These are phyloP conservation scores for Nakazawaea pomicola DNA, from an alignment of 805 yeast species.

Conservation along the genomic window DNA sequence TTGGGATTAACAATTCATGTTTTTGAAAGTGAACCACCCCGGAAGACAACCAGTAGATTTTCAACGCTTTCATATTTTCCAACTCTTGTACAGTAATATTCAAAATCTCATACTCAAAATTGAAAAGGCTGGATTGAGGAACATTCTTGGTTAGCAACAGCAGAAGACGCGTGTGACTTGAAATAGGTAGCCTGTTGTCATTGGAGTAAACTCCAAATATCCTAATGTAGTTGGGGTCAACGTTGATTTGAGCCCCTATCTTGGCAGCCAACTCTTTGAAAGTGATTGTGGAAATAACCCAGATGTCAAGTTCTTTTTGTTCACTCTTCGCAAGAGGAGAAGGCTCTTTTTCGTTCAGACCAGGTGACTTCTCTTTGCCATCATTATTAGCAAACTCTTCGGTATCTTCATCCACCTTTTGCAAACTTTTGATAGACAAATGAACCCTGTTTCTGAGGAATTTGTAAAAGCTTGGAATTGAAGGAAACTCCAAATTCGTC, in stretches of 20 bases:
- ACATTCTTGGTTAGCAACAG: conserved; percentile 35
- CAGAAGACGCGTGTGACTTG: conserved; percentile 29
- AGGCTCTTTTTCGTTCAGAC: conserved; percentile 13
- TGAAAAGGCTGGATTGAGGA: conserved; percentile 36
- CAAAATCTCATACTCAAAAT: conserved; percentile 70
- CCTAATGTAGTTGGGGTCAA: conserved; percentile 58
- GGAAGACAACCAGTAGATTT: conserved; percentile 66
- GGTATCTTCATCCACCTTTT: conserved; percentile 34
- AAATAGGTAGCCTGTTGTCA: conserved; percentile 49
- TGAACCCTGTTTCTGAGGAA: conserved; percentile 59
- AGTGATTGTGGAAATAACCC: conserved; percentile 60
- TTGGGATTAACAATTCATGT: conserved; percentile 66
- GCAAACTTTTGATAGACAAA: conserved; percentile 43
- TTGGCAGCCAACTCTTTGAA: conserved; percentile 58
- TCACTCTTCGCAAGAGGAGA: conserved; percentile 12
- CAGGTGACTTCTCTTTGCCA: conserved; percentile 10
- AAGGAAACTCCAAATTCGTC: conserved; percentile 19
- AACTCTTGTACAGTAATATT: conserved; percentile 70
- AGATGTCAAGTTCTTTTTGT: conserved; percentile 41
- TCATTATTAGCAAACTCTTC: conserved; percentile 35
- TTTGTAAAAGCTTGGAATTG: conserved; percentile 42
- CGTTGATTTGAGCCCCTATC: conserved; percentile 48
- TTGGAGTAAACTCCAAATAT: conserved; percentile 56
- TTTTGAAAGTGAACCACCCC: conserved; percentile 67
- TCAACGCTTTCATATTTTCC: conserved; percentile 67